Evolutionary conservation across 441 rosid genomes (phyloP), one percentile per base, ranked within the genome.

Genomic region (Croton setiger): DNA sequence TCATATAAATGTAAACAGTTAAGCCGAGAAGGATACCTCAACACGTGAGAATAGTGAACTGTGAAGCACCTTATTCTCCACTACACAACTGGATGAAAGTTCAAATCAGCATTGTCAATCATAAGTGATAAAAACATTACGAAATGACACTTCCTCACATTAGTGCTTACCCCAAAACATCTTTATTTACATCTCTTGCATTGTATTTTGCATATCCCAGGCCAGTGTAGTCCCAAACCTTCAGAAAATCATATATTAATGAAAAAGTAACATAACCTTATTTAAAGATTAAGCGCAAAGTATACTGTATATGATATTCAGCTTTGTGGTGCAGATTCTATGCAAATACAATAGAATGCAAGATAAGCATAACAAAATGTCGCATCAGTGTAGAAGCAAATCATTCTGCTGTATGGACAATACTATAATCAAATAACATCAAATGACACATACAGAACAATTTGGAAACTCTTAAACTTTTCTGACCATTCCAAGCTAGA

Each of bases 201-300:
- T 77, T 75, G 75, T 92, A 94, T 78, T 79, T 85, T 75, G 97
- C 85, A 75, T 83, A 94, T 74, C 96, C 97, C 68, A 88, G 75
- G 79, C 99, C 97, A 58, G 99, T 90, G 83, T 92, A 87, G 77
- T 94, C 99, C 98, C 99, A 92, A 36, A 92, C 98, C 98, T 92
- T 72, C 55, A 79, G 43, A 66, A 78, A 23, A 56, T 58, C n/a
- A n/a, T 36, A 63, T 18, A 35, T 68, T 8, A 72, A 65, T 17
- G 39, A 67, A 55, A 56, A 44, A 68, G 18, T 20, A 44, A 63
- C 66, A 20, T 44, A 63, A 31, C 13, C 68, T 48, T 57, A 44
- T 68, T 53, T 62, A 35, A 62, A 67, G 10, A 75, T 17, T 53
- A 39, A n/a, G 43, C 48, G 33, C 8, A 33, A n/a, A 57, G 27